Conservation (phyloP, 306 rosid genomes). For the Malus orientalis region DNA sequence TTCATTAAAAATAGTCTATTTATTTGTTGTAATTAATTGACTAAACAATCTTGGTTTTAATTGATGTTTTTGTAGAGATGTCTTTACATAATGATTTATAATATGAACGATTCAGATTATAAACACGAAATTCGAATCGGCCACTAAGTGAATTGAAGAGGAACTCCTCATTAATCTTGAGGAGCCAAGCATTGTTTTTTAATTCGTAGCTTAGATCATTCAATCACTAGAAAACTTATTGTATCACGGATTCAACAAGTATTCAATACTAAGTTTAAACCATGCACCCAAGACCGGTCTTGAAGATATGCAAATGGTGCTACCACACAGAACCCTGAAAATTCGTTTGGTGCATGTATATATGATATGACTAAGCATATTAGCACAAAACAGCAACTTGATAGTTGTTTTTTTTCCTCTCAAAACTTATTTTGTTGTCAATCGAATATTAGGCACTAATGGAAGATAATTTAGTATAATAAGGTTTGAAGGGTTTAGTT, state of each 20-base stretch:
- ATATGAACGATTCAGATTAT: too few relatives aligned
- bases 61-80: too few relatives aligned
- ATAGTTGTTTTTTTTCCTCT: neutral
- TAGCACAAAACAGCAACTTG: neutral
- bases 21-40: too few relatives aligned
- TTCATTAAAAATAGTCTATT: too few relatives aligned
- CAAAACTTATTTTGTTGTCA: neutral
- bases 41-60: too few relatives aligned
- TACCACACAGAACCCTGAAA: neutral
- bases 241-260: neutral
- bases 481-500: neutral
- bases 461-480: neutral
- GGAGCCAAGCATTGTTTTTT: too few relatives aligned
- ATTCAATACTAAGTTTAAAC: neutral
- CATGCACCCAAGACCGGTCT: neutral
- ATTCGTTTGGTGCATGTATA: neutral
- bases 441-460: neutral
- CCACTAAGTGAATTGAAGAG: too few relatives aligned
- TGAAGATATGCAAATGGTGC: neutral
- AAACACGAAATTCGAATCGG: too few relatives aligned
- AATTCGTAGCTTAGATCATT: neutral
- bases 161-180: too few relatives aligned
- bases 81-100: too few relatives aligned
- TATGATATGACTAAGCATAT: neutral
- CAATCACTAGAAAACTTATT: neutral